Conservation (phyloP, 768 basidiomycete species). For the Trametes cubensis region DNA sequence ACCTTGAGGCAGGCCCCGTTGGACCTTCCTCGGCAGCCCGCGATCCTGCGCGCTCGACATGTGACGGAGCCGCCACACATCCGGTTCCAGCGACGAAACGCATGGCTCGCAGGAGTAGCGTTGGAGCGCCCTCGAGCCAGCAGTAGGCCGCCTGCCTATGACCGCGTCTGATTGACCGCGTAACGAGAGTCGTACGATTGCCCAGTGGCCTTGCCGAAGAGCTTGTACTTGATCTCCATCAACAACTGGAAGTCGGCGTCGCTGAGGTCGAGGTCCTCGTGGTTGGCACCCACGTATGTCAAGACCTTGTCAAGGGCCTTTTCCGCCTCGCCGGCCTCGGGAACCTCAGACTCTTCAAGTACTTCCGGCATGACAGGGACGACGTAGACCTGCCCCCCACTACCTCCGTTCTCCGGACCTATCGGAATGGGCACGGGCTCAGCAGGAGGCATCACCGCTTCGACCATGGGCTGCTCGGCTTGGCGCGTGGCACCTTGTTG, state of each 20-base stretch:
- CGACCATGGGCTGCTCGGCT: slow-evolving; percentile 1
- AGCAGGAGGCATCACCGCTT: slow-evolving; percentile 1
- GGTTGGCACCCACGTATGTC: slow-evolving; percentile 47
- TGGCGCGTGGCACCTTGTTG: background rate
- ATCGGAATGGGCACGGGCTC: slow-evolving; percentile 14
- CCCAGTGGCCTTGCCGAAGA: slow-evolving; percentile 36
- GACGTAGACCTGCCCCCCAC: slow-evolving; percentile 14
- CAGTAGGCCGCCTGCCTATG: background rate
- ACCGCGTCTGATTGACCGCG: background rate
- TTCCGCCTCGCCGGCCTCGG: slow-evolving; percentile 54
- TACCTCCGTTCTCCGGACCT: slow-evolving; percentile 1
- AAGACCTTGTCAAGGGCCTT: slow-evolving; percentile 58
- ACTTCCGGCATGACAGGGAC: slow-evolving; percentile 17
- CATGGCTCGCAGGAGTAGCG: background rate
- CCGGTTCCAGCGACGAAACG: background rate
- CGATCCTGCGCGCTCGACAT: no score
- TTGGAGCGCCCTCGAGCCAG: background rate
- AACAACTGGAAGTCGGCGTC: slow-evolving; percentile 46
- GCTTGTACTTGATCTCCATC: slow-evolving; percentile 50
- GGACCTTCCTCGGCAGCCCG: slow-evolving; percentile 1
- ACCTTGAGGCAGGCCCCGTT: slow-evolving; percentile 6
- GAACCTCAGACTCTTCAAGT: slow-evolving; percentile 19
- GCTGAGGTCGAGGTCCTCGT: slow-evolving; percentile 37
- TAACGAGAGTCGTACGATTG: slow-evolving; percentile 12
- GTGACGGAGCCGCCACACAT: background rate